Conservation (phyloP, 345 rosid species). For the Xanthoceras sorbifolium region DNA sequence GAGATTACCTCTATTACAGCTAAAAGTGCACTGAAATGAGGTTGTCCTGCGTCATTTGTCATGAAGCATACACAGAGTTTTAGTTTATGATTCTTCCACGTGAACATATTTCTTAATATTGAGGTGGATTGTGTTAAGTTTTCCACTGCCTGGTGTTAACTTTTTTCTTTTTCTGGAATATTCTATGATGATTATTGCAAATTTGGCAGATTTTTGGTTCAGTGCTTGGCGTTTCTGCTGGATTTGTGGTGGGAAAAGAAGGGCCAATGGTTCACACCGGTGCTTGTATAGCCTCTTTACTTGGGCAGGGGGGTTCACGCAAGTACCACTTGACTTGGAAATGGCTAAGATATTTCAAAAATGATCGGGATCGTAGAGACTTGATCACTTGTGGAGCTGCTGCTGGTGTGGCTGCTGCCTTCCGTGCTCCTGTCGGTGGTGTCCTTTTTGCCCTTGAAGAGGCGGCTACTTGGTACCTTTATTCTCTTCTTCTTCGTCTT, state of each 20-base stretch:
- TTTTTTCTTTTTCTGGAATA: not conserved
- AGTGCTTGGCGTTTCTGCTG: slow-evolving; percentile 46
- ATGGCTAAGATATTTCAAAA: slow-evolving; percentile 52
- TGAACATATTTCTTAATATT: not conserved
- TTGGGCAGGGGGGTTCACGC: slow-evolving; percentile 54
- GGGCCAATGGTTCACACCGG: slow-evolving; percentile 59
- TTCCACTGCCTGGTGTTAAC: not conserved
- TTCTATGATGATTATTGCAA: not conserved
- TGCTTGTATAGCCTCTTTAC: slow-evolving; percentile 53
- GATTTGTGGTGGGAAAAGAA: slow-evolving; percentile 52
- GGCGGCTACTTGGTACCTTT: slow-evolving; percentile 53
- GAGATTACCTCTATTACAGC: not conserved
- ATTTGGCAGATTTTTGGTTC: slow-evolving; percentile 45
- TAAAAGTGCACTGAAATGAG: not conserved
- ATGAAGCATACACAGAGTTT: not conserved
- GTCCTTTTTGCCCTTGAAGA: slow-evolving; percentile 59
- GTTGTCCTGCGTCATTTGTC: not conserved
- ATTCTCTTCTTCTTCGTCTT: not conserved
- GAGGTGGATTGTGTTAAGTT: not conserved
- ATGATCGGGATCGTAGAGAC: slow-evolving; percentile 53
- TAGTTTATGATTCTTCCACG: not conserved
- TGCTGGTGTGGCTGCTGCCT: slow-evolving; percentile 57
- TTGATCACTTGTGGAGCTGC: slow-evolving; percentile 59
- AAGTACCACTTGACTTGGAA: slow-evolving; percentile 54
- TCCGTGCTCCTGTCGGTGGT: slow-evolving; percentile 57